phyloP scores from a whole-genome alignment of 306 rosid genomes.

The Pueraria montana region DNA sequence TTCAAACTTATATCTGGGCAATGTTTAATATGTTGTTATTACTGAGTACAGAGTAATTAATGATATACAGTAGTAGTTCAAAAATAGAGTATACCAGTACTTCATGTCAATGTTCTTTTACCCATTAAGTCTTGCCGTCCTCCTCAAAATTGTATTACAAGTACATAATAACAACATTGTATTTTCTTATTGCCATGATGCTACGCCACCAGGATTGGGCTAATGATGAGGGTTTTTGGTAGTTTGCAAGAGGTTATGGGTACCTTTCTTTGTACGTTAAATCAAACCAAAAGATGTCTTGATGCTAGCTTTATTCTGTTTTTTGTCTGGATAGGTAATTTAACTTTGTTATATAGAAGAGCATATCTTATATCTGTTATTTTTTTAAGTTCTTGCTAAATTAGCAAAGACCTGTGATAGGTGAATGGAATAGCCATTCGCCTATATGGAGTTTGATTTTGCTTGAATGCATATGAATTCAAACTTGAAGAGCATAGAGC shows the following conservation, averaged over 20 bases:
- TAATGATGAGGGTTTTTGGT: not conserved
- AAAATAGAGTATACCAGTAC: not conserved
- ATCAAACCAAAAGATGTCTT: not conserved
- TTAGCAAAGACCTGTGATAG: conserved; percentile 5
- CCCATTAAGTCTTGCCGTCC: not conserved
- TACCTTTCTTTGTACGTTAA: not conserved
- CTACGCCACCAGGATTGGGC: not conserved
- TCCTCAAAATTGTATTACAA: not conserved
- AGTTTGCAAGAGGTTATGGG: conserved; percentile 1
- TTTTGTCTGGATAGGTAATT: not conserved
- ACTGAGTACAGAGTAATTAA: not conserved
- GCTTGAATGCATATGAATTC: not conserved
- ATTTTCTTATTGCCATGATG: not conserved
- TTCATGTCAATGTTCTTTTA: not conserved
- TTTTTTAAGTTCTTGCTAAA: not conserved
- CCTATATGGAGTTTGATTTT: conserved; percentile 36
- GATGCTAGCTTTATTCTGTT: not conserved
- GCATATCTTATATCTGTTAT: not conserved
- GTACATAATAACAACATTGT: not conserved
- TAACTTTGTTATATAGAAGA: not conserved
- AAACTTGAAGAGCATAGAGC: conserved; percentile 1
- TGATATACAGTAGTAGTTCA: not conserved
- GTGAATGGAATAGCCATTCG: not conserved
- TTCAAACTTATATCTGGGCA: not conserved
- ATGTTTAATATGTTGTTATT: conserved; percentile 21